Evolutionary conservation across 1,284 basidiomycete genomes (phyloP), one percentile per base, ranked within the genome.

Genomic region (Puccinia horiana): DNA sequence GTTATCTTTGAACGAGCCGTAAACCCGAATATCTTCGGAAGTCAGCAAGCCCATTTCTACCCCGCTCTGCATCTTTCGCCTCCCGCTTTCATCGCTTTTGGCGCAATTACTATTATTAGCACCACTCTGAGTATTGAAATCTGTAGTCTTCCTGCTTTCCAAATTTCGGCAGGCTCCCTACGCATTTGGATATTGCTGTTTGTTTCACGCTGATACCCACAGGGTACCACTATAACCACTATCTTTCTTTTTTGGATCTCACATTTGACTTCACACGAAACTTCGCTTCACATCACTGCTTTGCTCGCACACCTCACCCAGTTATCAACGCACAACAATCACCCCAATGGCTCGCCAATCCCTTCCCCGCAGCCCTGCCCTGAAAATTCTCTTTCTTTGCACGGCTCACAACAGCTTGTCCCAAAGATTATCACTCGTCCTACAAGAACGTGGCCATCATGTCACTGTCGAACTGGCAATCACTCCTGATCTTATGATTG

Each of bases 341-440:
- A 61, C 29, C 32, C 3, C 29, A 32, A 69, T 69, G 65, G 65
- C 65, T 29, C 42, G 65, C 6, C 42, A 42, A n/a, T 42, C n/a
- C n/a, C n/a, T 20, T 12, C 11, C 32, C 47, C 1, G 26, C 44
- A 42, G 37, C 35, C 56, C 47, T 29, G 20, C 67, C 54, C 58
- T 80, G 78, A 80, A 80, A 29, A 80, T 89, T 84, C 86, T 89
- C 49, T 87, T 89, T 76, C 85, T 89, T 54, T 86, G 87, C 63
- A 88, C 88, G 9, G 88, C 88, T 29, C 86, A 88, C 85, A 89
- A 89, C 85, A 88, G 88, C 76, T 87, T 88, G 82, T 86, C 87
- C 23, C 88, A 88, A 83, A 85, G 87, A 20, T 83, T 87, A 5
- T 84, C 86, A 12, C 87, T 88, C 0, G 86, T 87, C 69, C 86